Evolutionary conservation across 208 protist species (phyloP).

Genomic region (Trypanosoma platydactyli): DNA sequence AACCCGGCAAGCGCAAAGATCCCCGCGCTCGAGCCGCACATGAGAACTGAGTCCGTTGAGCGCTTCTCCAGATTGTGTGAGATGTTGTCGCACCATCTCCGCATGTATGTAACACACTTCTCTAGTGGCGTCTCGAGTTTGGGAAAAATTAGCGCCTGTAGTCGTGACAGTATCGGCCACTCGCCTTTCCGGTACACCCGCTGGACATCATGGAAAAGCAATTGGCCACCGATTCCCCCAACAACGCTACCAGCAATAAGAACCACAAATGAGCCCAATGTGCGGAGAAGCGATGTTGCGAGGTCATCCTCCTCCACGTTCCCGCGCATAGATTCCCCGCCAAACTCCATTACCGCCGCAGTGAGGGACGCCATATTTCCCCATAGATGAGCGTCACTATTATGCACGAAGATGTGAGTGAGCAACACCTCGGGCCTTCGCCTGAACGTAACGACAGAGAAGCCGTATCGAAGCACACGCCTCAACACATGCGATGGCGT

Average conservation of each 20-base stretch:
- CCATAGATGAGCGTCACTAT: slow-evolving; percentile 46
- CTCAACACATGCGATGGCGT: slow-evolving; percentile 35
- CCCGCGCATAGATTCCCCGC: slow-evolving; percentile 26
- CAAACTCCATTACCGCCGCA: slow-evolving; percentile 53
- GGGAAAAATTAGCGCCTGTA: background rate
- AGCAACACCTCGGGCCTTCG: slow-evolving; percentile 34
- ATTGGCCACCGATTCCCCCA: slow-evolving; percentile 59
- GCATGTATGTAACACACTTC: background rate
- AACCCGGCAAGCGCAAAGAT: slow-evolving; percentile 59
- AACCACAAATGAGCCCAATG: slow-evolving; percentile 45
- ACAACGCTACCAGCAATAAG: slow-evolving; percentile 45
- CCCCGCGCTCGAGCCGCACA: slow-evolving; percentile 64
- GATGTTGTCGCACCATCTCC: slow-evolving; percentile 25
- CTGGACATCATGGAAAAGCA: slow-evolving; percentile 57
- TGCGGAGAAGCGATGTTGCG: slow-evolving; percentile 15
- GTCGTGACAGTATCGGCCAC: background rate
- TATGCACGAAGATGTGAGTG: slow-evolving; percentile 71
- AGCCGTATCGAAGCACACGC: slow-evolving; percentile 49
- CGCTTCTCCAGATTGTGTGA: slow-evolving; percentile 34
- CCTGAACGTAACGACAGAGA: slow-evolving; percentile 37
- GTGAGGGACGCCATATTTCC: slow-evolving; percentile 48
- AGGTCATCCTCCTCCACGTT: slow-evolving; percentile 28
- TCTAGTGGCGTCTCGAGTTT: background rate
- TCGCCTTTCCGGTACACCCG: slow-evolving; percentile 8
- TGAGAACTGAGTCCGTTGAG: slow-evolving; percentile 39